Percentiles rank a stretch among this genome's conserved stretches.
Evolutionary conservation across 257 asterid species (phyloP).

Genomic region (Jacaranda mimosifolia): DNA sequence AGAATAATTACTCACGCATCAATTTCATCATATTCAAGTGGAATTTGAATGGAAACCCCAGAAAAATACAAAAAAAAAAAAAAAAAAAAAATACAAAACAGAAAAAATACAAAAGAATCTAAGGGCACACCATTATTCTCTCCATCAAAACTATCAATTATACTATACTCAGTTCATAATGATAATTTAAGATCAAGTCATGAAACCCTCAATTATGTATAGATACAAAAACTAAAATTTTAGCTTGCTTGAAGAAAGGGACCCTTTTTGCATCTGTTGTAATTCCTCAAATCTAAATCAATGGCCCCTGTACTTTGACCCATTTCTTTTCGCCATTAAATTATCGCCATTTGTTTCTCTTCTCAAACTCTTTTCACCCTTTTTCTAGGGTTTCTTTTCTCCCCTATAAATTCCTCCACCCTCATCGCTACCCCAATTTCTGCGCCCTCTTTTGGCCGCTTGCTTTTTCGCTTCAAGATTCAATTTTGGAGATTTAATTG

Average conservation of each 20-base stretch:
- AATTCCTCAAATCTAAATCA: conserved; percentile 41
- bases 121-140: not conserved
- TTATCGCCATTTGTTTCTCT: conserved; percentile 41
- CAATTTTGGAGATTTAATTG: conserved; percentile 15
- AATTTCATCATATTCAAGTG: too few species aligned
- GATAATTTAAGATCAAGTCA: not conserved
- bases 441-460: conserved; percentile 26
- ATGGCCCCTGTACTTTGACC: conserved; percentile 45
- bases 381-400: conserved; percentile 49
- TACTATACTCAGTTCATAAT: not conserved
- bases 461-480: conserved; percentile 38
- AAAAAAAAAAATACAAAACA: not conserved
- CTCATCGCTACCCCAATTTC: conserved; percentile 8
- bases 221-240: conserved; percentile 25
- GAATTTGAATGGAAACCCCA: too few species aligned
- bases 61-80: too few species aligned
- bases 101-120: not conserved
- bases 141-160: not conserved
- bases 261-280: conserved; percentile 22
- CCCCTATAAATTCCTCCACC: not conserved
- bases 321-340: conserved; percentile 48
- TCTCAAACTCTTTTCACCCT: conserved; percentile 16
- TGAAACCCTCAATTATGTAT: conserved; percentile 29
- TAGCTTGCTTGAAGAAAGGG: not conserved
- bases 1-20: too few species aligned